Evolutionary conservation across 2,329 filamentous ascomycete genomes (phyloP), one percentile per base, ranked within the genome.

Genomic region (Penicillium hordei): DNA sequence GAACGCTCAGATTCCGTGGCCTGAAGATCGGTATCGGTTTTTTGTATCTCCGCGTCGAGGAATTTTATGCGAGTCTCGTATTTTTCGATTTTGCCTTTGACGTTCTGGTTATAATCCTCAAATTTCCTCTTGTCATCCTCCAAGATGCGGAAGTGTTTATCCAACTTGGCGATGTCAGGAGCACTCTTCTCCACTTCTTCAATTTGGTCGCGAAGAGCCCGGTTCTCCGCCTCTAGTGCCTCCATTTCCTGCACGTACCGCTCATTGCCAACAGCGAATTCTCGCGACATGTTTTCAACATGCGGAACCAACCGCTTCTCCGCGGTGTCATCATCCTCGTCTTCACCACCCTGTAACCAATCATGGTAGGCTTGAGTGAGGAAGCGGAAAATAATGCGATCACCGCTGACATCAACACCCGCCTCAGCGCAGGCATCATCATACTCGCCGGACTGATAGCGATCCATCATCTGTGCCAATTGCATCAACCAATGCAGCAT

Each of bases 401-500:
- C 93, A 5, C 90, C 90, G 12, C 83, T 87, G 29, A 97, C 87
- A 73, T 99, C 94, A 45, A 94, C 85, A 1, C 93, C 94, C 31
- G 86, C 88, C 67, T 97, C 93, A 42, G 89, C 83, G 72, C 92
- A 97, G 1, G 92, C 93, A 52, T 96, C 89, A 65, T 97, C 92
- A 73, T 96, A 99, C 46, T 86, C 86, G 58, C 92, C 89, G 54
- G 80, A 75, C 1, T 85, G 81, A 70, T 93, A 97, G 23, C 89
- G 85, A 61, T 97, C 93, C 70, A 97, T 85, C 88, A 97, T 96
- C 66, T 93, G 88, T 5, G 91, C 91, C 51, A 99, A 81, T 75
- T 97, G 93, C 93, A 99, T 96, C 87, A 99, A 93, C 94, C 94
- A 99, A 77, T 99, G 93, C 50, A 99, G 81, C 72, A 99, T 80